Percentiles rank a stretch among this genome's conserved stretches.
Conservation (phyloP, 345 rosid genomes). For the Pugionium cornutum region DNA sequence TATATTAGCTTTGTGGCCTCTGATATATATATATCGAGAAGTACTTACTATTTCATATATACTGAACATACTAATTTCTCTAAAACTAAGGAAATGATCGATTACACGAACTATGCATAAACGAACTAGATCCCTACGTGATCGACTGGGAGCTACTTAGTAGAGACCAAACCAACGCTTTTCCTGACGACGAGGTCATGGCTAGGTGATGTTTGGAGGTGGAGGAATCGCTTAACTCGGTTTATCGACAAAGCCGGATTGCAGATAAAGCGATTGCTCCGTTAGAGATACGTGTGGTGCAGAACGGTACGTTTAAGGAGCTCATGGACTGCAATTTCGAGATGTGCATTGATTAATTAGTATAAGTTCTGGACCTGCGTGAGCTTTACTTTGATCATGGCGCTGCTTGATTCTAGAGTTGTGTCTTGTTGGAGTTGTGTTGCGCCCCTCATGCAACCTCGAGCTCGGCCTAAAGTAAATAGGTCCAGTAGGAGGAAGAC, state of each 20-base stretch:
- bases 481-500: too few relatives aligned
- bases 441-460: too few relatives aligned
- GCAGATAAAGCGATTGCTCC: slow-evolving; percentile 87
- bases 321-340: slow-evolving; percentile 43
- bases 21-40: background rate
- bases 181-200: slow-evolving; percentile 53
- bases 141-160: slow-evolving; percentile 76
- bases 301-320: slow-evolving; percentile 84
- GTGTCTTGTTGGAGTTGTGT: slow-evolving; percentile 2
- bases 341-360: slow-evolving; percentile 92
- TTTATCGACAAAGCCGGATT: slow-evolving; percentile 83
- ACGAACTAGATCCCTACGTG: slow-evolving; percentile 87
- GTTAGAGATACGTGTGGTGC: slow-evolving; percentile 75
- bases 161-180: slow-evolving; percentile 45
- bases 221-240: slow-evolving; percentile 81
- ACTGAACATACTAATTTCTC: background rate
- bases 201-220: slow-evolving; percentile 64
- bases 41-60: background rate
- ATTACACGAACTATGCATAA: slow-evolving; percentile 87
- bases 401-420: slow-evolving; percentile 70
- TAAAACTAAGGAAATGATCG: slow-evolving; percentile 44
- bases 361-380: slow-evolving; percentile 44
- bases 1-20: background rate
- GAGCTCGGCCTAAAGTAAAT: too few relatives aligned
- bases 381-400: slow-evolving; percentile 41